phyloP scores from a whole-genome alignment of 2,329 filamentous ascomycete genomes.

The Alternaria metachromatica region DNA sequence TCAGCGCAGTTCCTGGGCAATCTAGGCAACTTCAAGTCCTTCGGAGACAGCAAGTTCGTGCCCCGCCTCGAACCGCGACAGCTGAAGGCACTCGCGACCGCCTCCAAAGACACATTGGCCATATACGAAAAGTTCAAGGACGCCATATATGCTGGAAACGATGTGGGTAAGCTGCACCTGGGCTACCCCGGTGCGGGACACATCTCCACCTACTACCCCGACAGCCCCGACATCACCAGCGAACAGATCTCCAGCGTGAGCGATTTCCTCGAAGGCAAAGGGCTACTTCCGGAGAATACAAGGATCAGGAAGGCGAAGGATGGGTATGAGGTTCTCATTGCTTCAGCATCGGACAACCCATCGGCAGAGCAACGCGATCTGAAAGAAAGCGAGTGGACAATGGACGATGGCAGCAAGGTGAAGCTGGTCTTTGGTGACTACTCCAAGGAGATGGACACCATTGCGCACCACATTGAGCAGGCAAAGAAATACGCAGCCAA shows the following conservation, averaged over 20 bases:
- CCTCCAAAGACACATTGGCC: conserved; percentile 48
- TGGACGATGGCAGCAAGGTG: conserved; percentile 56
- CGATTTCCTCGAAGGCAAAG: conserved; percentile 55
- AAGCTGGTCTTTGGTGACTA: conserved; percentile 56
- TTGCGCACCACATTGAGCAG: conserved; percentile 54
- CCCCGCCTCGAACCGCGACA: conserved; percentile 54
- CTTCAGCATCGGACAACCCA: conserved; percentile 53
- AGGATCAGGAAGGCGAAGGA: conserved; percentile 53
- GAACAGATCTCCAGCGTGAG: conserved; percentile 56
- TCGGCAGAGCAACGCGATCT: conserved; percentile 50
- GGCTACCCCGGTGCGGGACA: conserved; percentile 59
- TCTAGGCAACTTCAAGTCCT: conserved; percentile 61
- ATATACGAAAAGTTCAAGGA: conserved; percentile 55
- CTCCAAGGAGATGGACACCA: conserved; percentile 54
- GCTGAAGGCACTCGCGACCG: conserved; percentile 54
- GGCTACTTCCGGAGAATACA: conserved; percentile 59
- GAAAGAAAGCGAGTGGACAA: conserved; percentile 54
- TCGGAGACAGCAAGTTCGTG: conserved; percentile 60
- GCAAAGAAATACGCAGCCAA: conserved; percentile 57
- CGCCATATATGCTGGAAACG: conserved; percentile 53
- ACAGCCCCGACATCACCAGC: conserved; percentile 56
- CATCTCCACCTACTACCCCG: conserved; percentile 59
- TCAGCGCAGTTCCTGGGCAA: conserved; percentile 60
- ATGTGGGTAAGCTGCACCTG: conserved; percentile 54
- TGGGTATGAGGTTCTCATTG: conserved; percentile 58